A percentile compares a stretch with the other conserved stretches of the same genome.
Evolutionary conservation across 345 rosid species (phyloP).

Genomic region (Hypericum perforatum): DNA sequence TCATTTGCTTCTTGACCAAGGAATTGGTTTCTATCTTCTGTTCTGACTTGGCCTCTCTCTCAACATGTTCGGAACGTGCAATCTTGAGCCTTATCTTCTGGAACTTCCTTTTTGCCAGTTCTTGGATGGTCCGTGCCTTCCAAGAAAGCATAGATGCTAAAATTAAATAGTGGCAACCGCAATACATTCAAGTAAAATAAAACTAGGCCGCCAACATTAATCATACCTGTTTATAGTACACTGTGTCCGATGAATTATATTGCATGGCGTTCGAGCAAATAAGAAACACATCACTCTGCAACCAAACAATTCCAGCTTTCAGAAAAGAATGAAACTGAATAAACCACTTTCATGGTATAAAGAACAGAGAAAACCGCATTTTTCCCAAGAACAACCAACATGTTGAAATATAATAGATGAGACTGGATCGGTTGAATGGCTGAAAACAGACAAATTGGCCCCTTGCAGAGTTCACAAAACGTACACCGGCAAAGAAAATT

Average conservation of each 20-base stretch:
- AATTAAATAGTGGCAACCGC: slow-evolving; percentile 1
- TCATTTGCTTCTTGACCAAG: slow-evolving; percentile 44
- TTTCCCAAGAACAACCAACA: too few relatives aligned
- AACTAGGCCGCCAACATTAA: slow-evolving; percentile 4
- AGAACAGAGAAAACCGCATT: too few relatives aligned
- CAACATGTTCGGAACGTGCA: slow-evolving; percentile 39
- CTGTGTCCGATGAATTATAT: slow-evolving; percentile 64
- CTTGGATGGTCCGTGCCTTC: slow-evolving; percentile 69
- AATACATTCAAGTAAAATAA: slow-evolving; percentile 4
- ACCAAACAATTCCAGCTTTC: slow-evolving; percentile 14
- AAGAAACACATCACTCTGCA: slow-evolving; percentile 66
- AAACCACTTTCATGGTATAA: too few relatives aligned
- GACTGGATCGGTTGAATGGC: too few relatives aligned
- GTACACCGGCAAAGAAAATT: too few relatives aligned
- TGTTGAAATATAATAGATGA: too few relatives aligned
- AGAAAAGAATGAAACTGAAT: neutral
- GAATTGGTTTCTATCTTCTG: slow-evolving; percentile 32
- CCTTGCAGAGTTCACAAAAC: too few relatives aligned
- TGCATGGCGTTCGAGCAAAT: slow-evolving; percentile 85
- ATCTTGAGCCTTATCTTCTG: slow-evolving; percentile 46
- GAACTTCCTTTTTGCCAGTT: slow-evolving; percentile 60
- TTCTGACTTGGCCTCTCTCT: slow-evolving; percentile 28
- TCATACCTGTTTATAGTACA: slow-evolving; percentile 65
- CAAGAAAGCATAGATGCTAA: slow-evolving; percentile 7
- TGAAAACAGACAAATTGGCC: too few relatives aligned